phyloP scores from a whole-genome alignment of 192 early-diverging fungal species.

The Backusella morwellensis region DNA sequence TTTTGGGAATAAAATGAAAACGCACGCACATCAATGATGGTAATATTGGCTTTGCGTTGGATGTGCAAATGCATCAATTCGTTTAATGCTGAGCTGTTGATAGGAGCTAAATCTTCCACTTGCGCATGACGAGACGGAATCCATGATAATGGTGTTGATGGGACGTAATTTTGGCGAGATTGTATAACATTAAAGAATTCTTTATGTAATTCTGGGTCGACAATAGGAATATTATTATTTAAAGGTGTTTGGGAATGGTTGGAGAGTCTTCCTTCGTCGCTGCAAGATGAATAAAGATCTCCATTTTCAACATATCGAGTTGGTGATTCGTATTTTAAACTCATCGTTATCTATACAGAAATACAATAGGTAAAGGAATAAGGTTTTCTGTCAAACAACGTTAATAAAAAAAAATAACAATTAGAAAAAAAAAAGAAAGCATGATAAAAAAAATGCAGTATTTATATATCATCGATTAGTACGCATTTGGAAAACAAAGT shows the following conservation, averaged over 20 bases:
- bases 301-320: not conserved
- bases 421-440: not conserved
- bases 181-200: slow-evolving; percentile 33
- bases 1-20: slow-evolving; percentile 43
- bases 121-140: not conserved
- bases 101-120: slow-evolving; percentile 10
- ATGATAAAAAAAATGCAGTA: not conserved
- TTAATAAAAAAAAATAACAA: not conserved
- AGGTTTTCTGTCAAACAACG: not conserved
- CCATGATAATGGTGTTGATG: not conserved
- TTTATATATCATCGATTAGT: not conserved
- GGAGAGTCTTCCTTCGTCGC: not conserved
- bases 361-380: not conserved
- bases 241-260: slow-evolving; percentile 4
- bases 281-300: not conserved
- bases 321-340: slow-evolving; percentile 11
- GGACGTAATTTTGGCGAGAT: slow-evolving; percentile 7
- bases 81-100: not conserved
- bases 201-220: slow-evolving; percentile 12
- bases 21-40: slow-evolving; percentile 62
- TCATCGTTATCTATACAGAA: not conserved
- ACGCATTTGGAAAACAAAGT: not conserved
- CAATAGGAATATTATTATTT: slow-evolving; percentile 9
- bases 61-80: not conserved
- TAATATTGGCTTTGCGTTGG: not conserved